Base-by-base conservation (phyloP, 73 alveolate genomes). In the Paramecium bursaria region DNA sequence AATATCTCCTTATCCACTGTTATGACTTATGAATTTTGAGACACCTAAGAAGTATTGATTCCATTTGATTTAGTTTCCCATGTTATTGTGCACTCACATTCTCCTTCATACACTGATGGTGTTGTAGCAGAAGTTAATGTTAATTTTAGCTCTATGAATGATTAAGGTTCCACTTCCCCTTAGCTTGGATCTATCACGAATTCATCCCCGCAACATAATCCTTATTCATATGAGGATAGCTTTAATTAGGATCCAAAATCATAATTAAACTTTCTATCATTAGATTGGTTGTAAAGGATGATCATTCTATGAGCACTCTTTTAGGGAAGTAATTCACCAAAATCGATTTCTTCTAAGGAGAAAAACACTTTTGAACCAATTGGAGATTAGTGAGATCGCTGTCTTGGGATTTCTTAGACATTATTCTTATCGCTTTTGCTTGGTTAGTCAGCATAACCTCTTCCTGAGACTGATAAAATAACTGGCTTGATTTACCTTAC, bases 291-390 rank as follows among this genome's bases (percentile, higher is more conserved):
- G 86, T 97, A 97, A 46, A 97, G 91, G 33, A 94, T 95, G 46
- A 97, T 97, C 75, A 94, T 87, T 86, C 98, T 92, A 60, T 93
- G 92, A 31, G 96, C 89, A 4, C 95, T 87, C 44, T 89, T 91
- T 2, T 92, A 96, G 50, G 91, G 92, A 73, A 92, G 94, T 50
- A 96, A 92, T 92, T 96, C 99, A 10, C 99, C 99, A 89, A 97
- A 97, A 75, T 95, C 98, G n/a, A 97, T 95, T 75, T 93, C 98
- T 91, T 97, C 99, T 3, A 93, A 86, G 60, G 98, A 86, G 77
- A 97, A 97, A 74, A 95, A 97, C 48, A 95, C 99, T 60, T 94
- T 90, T 1, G 94, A 87, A 23, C 96, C 98, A 26, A 89, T 90
- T 25, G 90, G 93, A 1, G 90, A 85, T 50, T 87, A 90, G 74